These are phyloP conservation scores for Epichloe elymi DNA, from an alignment of 2,329 filamentous ascomycete species.

Conservation along the genomic window DNA sequence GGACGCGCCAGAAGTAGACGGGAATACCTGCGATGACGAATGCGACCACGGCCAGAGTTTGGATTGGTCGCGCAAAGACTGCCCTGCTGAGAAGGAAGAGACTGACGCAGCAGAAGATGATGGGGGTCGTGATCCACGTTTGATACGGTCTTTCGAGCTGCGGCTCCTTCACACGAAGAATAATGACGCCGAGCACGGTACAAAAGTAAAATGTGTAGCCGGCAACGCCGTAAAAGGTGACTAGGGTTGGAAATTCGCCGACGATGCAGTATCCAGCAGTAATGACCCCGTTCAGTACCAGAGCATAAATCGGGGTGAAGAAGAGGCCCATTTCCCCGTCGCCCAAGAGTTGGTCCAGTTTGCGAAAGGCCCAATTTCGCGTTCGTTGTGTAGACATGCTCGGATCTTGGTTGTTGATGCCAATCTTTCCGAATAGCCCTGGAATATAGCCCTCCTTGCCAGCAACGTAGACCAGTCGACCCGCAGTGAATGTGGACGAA, in stretches of 20 bases:
- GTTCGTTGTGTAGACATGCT: constrained; percentile 31
- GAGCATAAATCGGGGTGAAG: constrained; percentile 87
- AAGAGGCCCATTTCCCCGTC: constrained; percentile 73
- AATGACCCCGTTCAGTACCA: constrained; percentile 64
- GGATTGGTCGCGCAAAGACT: constrained; percentile 79
- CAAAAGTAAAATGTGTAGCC: constrained; percentile 97
- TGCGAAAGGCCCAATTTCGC: constrained; percentile 44
- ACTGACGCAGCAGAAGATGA: constrained; percentile 97
- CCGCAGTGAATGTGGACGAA: constrained; percentile 85
- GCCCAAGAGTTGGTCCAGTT: constrained; percentile 50
- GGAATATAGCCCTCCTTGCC: constrained; percentile 94
- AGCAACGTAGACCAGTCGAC: constrained; percentile 82
- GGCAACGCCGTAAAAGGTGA: constrained; percentile 96
- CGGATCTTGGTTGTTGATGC: constrained; percentile 40
- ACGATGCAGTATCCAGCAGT: constrained; percentile 68
- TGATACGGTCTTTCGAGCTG: constrained; percentile 79
- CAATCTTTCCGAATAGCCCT: constrained; percentile 67
- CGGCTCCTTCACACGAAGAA: constrained; percentile 78
- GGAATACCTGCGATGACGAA: constrained; percentile 78
- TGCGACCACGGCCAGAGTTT: constrained; percentile 73
- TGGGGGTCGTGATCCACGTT: constrained; percentile 93
- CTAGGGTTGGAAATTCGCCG: constrained; percentile 80
- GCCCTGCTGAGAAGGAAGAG: constrained; percentile 81
- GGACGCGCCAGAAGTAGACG: constrained; percentile 79
- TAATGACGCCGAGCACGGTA: constrained; percentile 83